Percentiles rank a stretch among this genome's conserved stretches.
phyloP scores from a whole-genome alignment of 139 green algal genomes.

The Gonium pectorale region DNA sequence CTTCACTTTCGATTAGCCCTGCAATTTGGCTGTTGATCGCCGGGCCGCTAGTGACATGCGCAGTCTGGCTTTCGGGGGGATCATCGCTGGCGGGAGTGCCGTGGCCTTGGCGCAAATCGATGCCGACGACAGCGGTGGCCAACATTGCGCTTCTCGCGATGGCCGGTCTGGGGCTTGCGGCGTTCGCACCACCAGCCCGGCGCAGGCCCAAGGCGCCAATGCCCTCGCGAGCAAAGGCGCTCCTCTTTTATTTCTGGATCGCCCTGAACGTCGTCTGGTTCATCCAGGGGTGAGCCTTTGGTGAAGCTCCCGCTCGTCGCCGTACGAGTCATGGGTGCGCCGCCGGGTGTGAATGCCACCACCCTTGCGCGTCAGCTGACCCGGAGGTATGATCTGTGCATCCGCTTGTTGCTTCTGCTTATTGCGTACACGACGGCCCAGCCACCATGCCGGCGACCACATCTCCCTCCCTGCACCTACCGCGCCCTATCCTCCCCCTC shows the following conservation, averaged over 20 bases:
- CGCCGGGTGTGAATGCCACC: no score
- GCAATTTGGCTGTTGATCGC: no score
- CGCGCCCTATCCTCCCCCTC: neutral
- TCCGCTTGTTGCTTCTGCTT: no score
- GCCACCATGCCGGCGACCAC: no score
- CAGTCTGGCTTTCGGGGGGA: neutral
- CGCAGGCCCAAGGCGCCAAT: neutral
- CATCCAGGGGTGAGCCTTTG: constrained; percentile 9
- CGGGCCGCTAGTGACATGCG: neutral
- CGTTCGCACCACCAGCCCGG: neutral
- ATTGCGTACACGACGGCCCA: no score
- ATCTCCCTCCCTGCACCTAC: no score
- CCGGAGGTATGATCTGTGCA: no score
- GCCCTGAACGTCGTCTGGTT: neutral
- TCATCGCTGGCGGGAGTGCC: neutral
- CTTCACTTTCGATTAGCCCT: no score
- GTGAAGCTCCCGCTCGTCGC: no score
- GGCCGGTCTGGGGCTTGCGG: neutral
- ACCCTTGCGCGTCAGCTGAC: no score
- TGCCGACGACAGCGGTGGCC: neutral
- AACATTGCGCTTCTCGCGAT: neutral
- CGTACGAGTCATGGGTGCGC: no score
- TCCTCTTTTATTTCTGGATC: constrained; percentile 16
- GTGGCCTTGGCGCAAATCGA: neutral
- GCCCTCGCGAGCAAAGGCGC: neutral